phyloP scores from a whole-genome alignment of 1,284 basidiomycete genomes.

The Volvariella volvacea region DNA sequence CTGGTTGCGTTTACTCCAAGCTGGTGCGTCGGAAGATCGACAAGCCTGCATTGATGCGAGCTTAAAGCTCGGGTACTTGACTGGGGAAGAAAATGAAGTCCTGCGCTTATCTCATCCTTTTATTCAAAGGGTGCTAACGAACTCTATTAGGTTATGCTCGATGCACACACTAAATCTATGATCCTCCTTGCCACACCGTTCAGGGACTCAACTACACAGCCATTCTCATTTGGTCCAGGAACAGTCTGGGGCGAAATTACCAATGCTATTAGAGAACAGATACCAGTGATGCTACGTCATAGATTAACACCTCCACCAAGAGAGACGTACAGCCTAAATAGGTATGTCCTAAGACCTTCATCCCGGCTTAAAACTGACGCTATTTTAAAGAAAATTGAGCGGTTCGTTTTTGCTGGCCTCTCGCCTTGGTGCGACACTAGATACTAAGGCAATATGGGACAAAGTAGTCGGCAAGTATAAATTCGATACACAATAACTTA shows the following conservation, averaged over 20 bases:
- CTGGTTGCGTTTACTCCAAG: slow-evolving; percentile 78
- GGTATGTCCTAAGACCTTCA: slow-evolving; percentile 32
- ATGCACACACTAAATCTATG: slow-evolving; percentile 87
- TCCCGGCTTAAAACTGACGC: too few species aligned
- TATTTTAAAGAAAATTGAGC: slow-evolving; percentile 70
- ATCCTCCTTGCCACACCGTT: slow-evolving; percentile 80
- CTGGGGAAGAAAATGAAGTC: slow-evolving; percentile 82
- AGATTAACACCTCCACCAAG: slow-evolving; percentile 88
- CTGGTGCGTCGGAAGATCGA: slow-evolving; percentile 70
- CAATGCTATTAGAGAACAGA: slow-evolving; percentile 67
- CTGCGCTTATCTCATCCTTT: slow-evolving; percentile 11
- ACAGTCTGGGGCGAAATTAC: slow-evolving; percentile 68
- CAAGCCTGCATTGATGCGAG: slow-evolving; percentile 73
- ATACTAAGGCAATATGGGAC: slow-evolving; percentile 75
- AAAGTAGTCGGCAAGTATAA: slow-evolving; percentile 40
- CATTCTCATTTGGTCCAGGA: slow-evolving; percentile 66
- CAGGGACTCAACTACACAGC: slow-evolving; percentile 52
- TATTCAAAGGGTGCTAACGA: not conserved
- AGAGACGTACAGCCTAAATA: slow-evolving; percentile 93
- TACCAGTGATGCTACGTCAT: slow-evolving; percentile 89
- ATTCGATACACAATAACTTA: slow-evolving; percentile 17
- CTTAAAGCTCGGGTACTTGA: slow-evolving; percentile 81
- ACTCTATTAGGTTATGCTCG: slow-evolving; percentile 66
- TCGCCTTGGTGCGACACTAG: slow-evolving; percentile 70
- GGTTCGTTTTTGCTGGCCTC: slow-evolving; percentile 92